Evolutionary conservation across 2,329 filamentous ascomycete genomes (phyloP), one percentile per base, ranked within the genome.

Genomic region (Elsinoe perseae): DNA sequence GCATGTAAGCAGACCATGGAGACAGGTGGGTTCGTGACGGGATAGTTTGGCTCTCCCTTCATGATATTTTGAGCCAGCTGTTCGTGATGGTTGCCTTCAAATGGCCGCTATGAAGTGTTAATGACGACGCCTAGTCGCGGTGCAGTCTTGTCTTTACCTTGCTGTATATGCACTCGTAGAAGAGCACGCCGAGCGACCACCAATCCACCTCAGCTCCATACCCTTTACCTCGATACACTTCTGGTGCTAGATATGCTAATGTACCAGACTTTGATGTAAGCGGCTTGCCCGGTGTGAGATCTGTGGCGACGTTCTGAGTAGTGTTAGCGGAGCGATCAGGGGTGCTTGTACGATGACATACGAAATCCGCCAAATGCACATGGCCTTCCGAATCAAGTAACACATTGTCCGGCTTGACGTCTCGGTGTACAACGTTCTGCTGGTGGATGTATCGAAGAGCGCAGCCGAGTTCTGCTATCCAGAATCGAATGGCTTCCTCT

Each of bases 91-190:
- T 85, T 89, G 54, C 89, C 92, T 67, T 96, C 90, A 62, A 97
- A 98, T 20, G 93, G 93, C 64, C 93, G 83, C 89, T 95, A 66
- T 36, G 50, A 21, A 9, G 23, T 36, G 25, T 46, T 16, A 52
- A 7, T 18, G 3, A 2, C 25, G 4, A 12, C 38, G 12, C 10
- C 14, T 3, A 5, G 8, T 20, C 5, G 44, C 36, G 6, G 14
- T 4, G 21, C 46, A 36, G 36, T 54, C 50, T 53, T 5, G 6
- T 30, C 68, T 78, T 54, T 73, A 90, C 89, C 85, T 95, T 97
- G 75, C 95, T 95, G 75, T 97, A 98, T 62, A 98, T 96, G 79
- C 93, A 97, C 72, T 98, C 93, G 71, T 96, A 98, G 71, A 97
- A 97, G n/a, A 95, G 80, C 44, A 98, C 93, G 50, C 93, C 93